Evolutionary conservation across 768 basidiomycete species (phyloP).

Genomic region (Pleurotus citrinopileatus): DNA sequence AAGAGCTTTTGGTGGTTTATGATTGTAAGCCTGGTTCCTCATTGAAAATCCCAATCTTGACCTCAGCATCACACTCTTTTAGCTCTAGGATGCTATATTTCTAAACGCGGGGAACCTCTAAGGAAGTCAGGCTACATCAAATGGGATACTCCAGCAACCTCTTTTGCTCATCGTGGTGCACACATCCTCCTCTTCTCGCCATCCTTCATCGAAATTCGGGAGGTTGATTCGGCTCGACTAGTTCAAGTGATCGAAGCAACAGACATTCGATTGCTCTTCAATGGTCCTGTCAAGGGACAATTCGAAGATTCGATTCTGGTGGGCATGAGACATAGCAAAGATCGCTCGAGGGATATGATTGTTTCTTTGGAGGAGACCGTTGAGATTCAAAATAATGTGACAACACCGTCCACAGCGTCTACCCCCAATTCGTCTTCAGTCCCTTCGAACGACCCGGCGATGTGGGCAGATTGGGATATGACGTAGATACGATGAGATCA

Average conservation of each 20-base stretch:
- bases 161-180: conserved; percentile 58
- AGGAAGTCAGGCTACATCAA: conserved; percentile 64
- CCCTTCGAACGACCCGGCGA: neutral
- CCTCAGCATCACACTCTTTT: conserved; percentile 1
- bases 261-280: conserved; percentile 66
- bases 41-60: neutral
- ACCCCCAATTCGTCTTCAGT: neutral
- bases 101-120: conserved; percentile 62
- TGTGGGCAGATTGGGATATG: conserved; percentile 10
- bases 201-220: conserved; percentile 74
- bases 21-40: conserved; percentile 49
- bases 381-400: neutral
- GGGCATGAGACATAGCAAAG: conserved; percentile 43
- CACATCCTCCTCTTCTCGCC: conserved; percentile 73
- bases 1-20: conserved; percentile 70
- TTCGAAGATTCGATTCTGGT: conserved; percentile 51
- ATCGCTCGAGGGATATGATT: neutral
- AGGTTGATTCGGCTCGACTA: conserved; percentile 59
- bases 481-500: neutral
- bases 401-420: neutral
- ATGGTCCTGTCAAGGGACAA: conserved; percentile 30
- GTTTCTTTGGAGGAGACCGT: conserved; percentile 1
- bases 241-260: conserved; percentile 80
- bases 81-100: conserved; percentile 79
- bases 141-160: conserved; percentile 72